Conservation (phyloP, 1,284 basidiomycete genomes). For the Retiboletus fuscus region DNA sequence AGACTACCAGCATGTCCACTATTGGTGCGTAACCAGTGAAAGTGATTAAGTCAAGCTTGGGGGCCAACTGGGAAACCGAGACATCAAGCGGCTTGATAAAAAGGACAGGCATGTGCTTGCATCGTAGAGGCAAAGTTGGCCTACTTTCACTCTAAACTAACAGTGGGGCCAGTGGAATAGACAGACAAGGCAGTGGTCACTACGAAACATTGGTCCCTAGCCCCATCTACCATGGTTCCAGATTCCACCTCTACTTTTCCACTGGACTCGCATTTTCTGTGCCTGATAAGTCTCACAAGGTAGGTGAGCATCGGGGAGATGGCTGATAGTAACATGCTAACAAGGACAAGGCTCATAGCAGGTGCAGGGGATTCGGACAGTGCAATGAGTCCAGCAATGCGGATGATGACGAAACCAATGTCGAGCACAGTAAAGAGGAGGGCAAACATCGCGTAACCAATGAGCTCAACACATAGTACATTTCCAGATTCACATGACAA, state of each 20-base stretch:
- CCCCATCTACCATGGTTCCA: not conserved
- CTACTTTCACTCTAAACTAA: too few species aligned
- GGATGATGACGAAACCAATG: slow-evolving; percentile 37
- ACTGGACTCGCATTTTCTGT: not conserved
- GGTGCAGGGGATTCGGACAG: slow-evolving; percentile 35
- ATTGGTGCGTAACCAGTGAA: not conserved
- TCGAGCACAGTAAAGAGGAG: slow-evolving; percentile 40
- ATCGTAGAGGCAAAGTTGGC: too few species aligned
- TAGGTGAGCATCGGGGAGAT: slow-evolving; percentile 22
- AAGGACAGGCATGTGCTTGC: too few species aligned
- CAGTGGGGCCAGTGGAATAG: too few species aligned
- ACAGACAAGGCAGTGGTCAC: not conserved
- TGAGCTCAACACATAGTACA: slow-evolving; percentile 16
- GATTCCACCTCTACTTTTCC: slow-evolving; percentile 19
- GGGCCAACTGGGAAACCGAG: not conserved
- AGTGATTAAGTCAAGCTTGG: not conserved
- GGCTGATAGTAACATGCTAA: slow-evolving; percentile 28
- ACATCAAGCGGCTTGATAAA: not conserved
- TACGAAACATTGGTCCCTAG: not conserved
- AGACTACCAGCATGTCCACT: too few species aligned
- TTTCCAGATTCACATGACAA: too few species aligned
- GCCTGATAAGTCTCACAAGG: slow-evolving; percentile 9
- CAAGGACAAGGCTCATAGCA: slow-evolving; percentile 33
- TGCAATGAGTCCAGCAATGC: slow-evolving; percentile 25
- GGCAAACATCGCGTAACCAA: slow-evolving; percentile 36